These are phyloP conservation scores for Hypoxylon sp. DNA, from an alignment of 2,329 filamentous ascomycete species.

Conservation along the genomic window DNA sequence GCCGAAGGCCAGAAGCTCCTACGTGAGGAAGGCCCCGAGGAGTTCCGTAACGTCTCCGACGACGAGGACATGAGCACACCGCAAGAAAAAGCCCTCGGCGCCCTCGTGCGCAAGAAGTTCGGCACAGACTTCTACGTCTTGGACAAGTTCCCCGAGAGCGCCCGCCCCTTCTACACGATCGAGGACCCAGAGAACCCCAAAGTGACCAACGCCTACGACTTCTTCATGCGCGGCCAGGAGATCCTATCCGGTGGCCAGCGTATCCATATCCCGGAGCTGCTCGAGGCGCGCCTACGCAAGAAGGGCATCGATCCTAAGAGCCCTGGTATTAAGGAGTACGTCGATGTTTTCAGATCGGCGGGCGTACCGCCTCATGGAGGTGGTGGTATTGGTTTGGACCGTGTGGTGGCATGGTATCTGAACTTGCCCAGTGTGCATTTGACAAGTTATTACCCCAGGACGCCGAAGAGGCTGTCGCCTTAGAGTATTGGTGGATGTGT, in stretches of 20 bases:
- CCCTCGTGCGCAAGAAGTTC: slow-evolving; percentile 88
- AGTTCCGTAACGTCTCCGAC: slow-evolving; percentile 77
- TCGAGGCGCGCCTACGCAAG: slow-evolving; percentile 82
- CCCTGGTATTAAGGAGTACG: slow-evolving; percentile 87
- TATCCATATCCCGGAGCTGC: slow-evolving; percentile 83
- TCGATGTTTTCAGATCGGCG: slow-evolving; percentile 83
- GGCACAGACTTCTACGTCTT: slow-evolving; percentile 96
- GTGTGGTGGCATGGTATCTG: slow-evolving; percentile 80
- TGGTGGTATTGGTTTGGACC: slow-evolving; percentile 90
- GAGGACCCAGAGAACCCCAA: slow-evolving; percentile 70
- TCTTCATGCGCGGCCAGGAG: slow-evolving; percentile 92
- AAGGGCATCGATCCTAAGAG: slow-evolving; percentile 85
- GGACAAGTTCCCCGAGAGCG: slow-evolving; percentile 93
- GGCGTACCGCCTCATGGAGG: slow-evolving; percentile 93
- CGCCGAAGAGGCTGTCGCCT: slow-evolving; percentile 71
- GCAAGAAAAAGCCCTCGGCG: slow-evolving; percentile 90
- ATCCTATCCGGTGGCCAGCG: slow-evolving; percentile 93
- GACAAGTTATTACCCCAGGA: slow-evolving; percentile 71
- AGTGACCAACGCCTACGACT: slow-evolving; percentile 73
- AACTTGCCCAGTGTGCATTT: slow-evolving; percentile 72
- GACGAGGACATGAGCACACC: slow-evolving; percentile 86
- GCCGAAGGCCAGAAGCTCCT: slow-evolving; percentile 83
- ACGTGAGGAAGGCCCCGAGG: slow-evolving; percentile 78
- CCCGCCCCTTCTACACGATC: slow-evolving; percentile 93
- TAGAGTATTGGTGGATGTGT: slow-evolving; percentile 50